Percentiles rank a stretch among this genome's conserved stretches.
These are phyloP conservation scores for Stemphylium lycopersici DNA, from an alignment of 2,329 filamentous ascomycete species.

Conservation along the genomic window DNA sequence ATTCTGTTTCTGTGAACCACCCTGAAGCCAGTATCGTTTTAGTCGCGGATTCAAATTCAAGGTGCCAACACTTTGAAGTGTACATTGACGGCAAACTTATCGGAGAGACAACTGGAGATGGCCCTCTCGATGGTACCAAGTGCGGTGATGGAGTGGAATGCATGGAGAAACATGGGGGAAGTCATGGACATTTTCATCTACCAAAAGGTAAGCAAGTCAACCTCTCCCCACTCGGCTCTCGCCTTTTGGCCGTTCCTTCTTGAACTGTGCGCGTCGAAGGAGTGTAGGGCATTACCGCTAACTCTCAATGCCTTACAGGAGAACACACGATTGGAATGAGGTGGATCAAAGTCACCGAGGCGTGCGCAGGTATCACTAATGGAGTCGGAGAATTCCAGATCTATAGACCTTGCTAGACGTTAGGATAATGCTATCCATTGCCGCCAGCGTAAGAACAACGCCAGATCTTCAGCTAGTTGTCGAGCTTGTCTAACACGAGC, in stretches of 20 bases:
- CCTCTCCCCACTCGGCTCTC: too few species aligned
- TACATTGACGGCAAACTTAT: not conserved
- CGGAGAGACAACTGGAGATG: not conserved
- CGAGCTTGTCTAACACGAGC: too few species aligned
- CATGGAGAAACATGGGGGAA: not conserved
- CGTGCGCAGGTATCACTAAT: not conserved
- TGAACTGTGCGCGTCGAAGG: too few species aligned
- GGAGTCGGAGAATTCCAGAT: not conserved
- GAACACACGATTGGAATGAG: not conserved
- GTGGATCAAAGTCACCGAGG: not conserved
- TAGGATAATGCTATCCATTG: too few species aligned
- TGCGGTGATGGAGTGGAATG: not conserved
- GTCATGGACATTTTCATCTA: not conserved
- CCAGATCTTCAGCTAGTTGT: too few species aligned
- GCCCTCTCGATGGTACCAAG: not conserved
- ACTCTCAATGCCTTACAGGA: not conserved
- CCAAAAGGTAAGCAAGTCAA: not conserved
- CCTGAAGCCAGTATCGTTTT: not conserved
- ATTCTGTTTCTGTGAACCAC: not conserved
- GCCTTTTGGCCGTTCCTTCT: too few species aligned
- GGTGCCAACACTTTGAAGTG: constrained; percentile 1
- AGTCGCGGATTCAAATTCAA: not conserved
- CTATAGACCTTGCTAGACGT: not conserved
- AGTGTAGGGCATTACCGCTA: not conserved
- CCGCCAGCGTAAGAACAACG: too few species aligned